Evolutionary conservation across 306 rosid genomes (phyloP), one percentile per base, ranked within the genome.

Genomic region (Cicer arietinum): DNA sequence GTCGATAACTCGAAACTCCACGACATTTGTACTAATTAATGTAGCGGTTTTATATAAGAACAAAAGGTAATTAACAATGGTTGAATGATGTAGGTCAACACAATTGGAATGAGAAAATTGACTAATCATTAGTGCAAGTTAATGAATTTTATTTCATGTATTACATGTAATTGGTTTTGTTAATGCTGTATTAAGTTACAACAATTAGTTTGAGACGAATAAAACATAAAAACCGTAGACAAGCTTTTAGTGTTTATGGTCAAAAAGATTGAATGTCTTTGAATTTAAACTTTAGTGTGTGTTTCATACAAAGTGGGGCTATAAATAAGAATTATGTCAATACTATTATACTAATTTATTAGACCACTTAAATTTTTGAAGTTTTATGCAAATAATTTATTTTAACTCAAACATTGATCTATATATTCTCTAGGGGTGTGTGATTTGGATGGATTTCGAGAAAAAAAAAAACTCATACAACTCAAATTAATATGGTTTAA

Each of bases 201-300:
- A 20, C 22, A 20, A 20, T 20, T 20, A 20, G 22, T 20, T 20
- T 57, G 45, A 35, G 44, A 10, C 3, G 3, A 57, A 58, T 7
- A 10, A 58, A 58, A 20, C 40, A 14, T 14, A 25, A 25, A 58
- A 59, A 30, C 5, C 5, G 9, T 8, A 14, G 65, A 59, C 65
- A 59, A 59, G 17, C 17, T 59, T 59, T 41, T 57, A 72, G 71
- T 50, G 54, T 53, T 60, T 20, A 46, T 25, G 59, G 47, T 51
- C 39, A 57, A 56, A 22, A 56, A 20, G 62, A 37, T 20, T 22
- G n/a, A 57, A 22, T 1, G 3, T 14, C 9, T 51, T 51, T 51
- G 56, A 51, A 9, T n/a, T 51, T 17, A 51, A 10, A 47, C 25
- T 25, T 25, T 25, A 25, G 35, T 3, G 7, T 54, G 60, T 57